Conservation (phyloP, 371 early-diverging fungal species). For the Umbelopsis sp. region DNA sequence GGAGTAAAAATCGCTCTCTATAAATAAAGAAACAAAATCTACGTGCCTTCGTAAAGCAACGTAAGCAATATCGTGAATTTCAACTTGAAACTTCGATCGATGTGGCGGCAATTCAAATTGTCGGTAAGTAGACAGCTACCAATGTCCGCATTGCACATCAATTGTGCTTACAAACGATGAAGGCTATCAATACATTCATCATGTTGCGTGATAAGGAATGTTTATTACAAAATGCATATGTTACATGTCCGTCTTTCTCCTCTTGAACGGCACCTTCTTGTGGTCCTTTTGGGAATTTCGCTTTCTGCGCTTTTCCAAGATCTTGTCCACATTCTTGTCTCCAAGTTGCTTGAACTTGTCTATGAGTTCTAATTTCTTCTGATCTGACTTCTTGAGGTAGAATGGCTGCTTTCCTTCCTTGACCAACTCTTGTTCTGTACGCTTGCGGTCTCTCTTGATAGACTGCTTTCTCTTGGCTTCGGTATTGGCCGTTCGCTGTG, state of each 20-base stretch:
- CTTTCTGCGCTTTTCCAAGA: slow-evolving; percentile 88
- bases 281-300: slow-evolving; percentile 83
- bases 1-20: background rate
- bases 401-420: slow-evolving; percentile 88
- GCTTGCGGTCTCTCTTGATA: slow-evolving; percentile 75
- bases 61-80: no score
- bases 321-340: slow-evolving; percentile 73
- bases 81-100: no score
- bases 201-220: background rate
- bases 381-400: slow-evolving; percentile 83
- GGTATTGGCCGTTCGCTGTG: slow-evolving; percentile 39
- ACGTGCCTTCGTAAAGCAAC: background rate
- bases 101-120: no score
- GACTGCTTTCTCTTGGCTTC: slow-evolving; percentile 67
- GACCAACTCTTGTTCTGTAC: slow-evolving; percentile 77
- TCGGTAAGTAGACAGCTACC: background rate
- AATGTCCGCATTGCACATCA: background rate
- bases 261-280: slow-evolving; percentile 51
- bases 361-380: slow-evolving; percentile 78
- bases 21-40: background rate
- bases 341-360: slow-evolving; percentile 76
- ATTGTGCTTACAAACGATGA: background rate
- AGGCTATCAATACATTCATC: background rate
- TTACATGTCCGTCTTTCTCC: slow-evolving; percentile 28
- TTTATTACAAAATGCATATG: background rate